A percentile compares a stretch with the other conserved stretches of the same genome.
Conservation (phyloP, 441 rosid species). For the Arabidopsis hybrid region DNA sequence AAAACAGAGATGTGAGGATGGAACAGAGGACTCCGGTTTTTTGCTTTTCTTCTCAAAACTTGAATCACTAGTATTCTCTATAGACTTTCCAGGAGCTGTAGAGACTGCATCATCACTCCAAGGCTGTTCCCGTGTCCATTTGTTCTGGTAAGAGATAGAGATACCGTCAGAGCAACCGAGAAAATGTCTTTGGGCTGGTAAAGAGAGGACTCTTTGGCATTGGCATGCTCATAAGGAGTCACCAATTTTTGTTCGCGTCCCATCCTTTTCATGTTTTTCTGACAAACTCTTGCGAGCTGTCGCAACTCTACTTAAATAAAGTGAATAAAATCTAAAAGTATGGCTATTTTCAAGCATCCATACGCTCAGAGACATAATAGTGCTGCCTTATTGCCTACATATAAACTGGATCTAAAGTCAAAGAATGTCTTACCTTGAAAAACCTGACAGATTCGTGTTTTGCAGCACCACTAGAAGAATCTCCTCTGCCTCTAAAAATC, state of each 20-base stretch:
- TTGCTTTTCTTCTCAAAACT: conserved; percentile 36
- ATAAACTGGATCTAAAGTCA: conserved; percentile 24
- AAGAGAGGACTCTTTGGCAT: conserved; percentile 30
- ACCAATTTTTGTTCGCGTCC: conserved; percentile 12
- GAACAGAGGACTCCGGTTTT: conserved; percentile 13
- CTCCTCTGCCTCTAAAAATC: conserved; percentile 93
- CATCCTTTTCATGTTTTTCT: conserved; percentile 6
- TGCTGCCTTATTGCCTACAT: conserved; percentile 23
- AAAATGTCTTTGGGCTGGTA: conserved; percentile 11
- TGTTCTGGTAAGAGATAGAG: conserved; percentile 51
- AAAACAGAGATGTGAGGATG: conserved; percentile 20
- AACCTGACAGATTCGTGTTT: conserved; percentile 94
- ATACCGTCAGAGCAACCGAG: conserved; percentile 43
- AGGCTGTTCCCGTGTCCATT: conserved; percentile 46
- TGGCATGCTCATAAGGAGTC: conserved; percentile 36
- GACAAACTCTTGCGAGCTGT: conserved; percentile 33
- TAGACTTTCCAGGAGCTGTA: conserved; percentile 33
- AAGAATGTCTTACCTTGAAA: conserved; percentile 68
- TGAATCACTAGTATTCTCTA: conserved; percentile 35
- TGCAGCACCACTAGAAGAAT: conserved; percentile 97
- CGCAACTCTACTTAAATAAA: conserved; percentile 18
- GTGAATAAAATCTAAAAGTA: conserved; percentile 7
- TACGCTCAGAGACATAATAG: conserved; percentile 1
- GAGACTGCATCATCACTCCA: conserved; percentile 19
- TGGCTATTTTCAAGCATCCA: conserved; percentile 29